Percentiles rank a stretch among this genome's conserved stretches.
These are phyloP conservation scores for Diplotaxis tenuifolia DNA, from an alignment of 345 rosid species.

Conservation along the genomic window DNA sequence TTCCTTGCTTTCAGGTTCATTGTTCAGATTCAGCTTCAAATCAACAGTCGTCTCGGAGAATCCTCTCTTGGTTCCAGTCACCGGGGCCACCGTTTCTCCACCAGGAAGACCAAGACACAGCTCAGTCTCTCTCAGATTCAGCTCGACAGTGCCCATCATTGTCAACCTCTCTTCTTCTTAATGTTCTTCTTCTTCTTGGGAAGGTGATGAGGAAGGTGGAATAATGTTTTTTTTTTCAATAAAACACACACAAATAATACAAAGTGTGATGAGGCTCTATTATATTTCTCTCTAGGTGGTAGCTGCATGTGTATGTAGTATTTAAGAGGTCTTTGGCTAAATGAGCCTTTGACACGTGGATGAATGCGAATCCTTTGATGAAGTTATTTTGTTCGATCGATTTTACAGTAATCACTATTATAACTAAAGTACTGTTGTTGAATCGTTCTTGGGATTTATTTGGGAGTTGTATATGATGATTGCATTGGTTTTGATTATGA, in stretches of 20 bases:
- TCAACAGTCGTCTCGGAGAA: conserved; percentile 70
- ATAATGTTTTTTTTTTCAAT: conserved; percentile 1
- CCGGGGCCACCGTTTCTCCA: conserved; percentile 7
- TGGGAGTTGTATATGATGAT: not conserved
- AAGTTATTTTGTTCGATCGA: not conserved
- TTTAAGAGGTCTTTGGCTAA: conserved; percentile 29
- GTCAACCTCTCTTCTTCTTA: conserved; percentile 17
- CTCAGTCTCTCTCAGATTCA: conserved; percentile 68
- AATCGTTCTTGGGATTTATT: conserved; percentile 10
- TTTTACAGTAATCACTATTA: not conserved
- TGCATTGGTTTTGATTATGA: not conserved
- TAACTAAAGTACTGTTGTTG: not conserved
- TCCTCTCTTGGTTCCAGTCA: conserved; percentile 62
- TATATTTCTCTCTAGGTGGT: conserved; percentile 29
- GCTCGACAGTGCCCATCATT: conserved; percentile 37
- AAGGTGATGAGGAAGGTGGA: conserved; percentile 29
- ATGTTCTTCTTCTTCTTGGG: conserved; percentile 22
- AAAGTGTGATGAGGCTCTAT: conserved; percentile 23
- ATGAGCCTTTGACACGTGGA: conserved; percentile 31
- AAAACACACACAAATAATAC: conserved; percentile 29
- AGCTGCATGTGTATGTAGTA: conserved; percentile 41
- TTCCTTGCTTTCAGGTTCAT: conserved; percentile 33
- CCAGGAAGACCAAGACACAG: conserved; percentile 83
- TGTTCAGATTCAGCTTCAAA: conserved; percentile 70
- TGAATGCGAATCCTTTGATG: conserved; percentile 16